Evolutionary conservation across 306 rosid genomes (phyloP), one percentile per base, ranked within the genome.

Genomic region (Morella rubra): DNA sequence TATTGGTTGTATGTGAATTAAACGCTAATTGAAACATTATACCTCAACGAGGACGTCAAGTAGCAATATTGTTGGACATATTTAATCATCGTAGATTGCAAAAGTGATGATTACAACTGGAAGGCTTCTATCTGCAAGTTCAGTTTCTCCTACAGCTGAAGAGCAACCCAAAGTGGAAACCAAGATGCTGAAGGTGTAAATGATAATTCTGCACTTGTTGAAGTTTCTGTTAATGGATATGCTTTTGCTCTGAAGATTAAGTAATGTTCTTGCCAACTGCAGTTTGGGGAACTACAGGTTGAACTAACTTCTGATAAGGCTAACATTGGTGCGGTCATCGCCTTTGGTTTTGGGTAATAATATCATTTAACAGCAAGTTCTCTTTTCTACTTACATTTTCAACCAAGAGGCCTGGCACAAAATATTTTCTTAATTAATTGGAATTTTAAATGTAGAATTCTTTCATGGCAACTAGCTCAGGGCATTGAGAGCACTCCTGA

Each of bases 281-380:
- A 94, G 97, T 94, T 92, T 80, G 98, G 96, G 85, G 96, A 87
- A 7, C 88, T 94, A 83, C 98, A 94, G 82, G 88, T 94, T 15
- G 98, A 89, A 83, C 54, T 92, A 72, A 94, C 97, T 6, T 74
- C 95, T 44, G 90, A 82, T 12, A 94, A 94, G 53, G 96, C 97
- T 73, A 79, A 76, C 76, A 78, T 88, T 22, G 98, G 97, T 18
- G 97, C 90, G n/a, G 81, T 44, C 32, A 90, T 94, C 64, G 82
- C 84, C 78, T 0, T 92, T 32, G 88, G 81, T 49, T 94, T 94
- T 44, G 97, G 92, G 98, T 92, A 85, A 66, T 77, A 79, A 59
- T 76, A 40, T 56, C 70, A 7, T 11, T 52, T 54, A 69, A 71
- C 46, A 40, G 44, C 58, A 16, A 50, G 41, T 75, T 46, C 52